Evolutionary conservation across 768 basidiomycete genomes (phyloP).

Genomic region (Tulasnella sp.): DNA sequence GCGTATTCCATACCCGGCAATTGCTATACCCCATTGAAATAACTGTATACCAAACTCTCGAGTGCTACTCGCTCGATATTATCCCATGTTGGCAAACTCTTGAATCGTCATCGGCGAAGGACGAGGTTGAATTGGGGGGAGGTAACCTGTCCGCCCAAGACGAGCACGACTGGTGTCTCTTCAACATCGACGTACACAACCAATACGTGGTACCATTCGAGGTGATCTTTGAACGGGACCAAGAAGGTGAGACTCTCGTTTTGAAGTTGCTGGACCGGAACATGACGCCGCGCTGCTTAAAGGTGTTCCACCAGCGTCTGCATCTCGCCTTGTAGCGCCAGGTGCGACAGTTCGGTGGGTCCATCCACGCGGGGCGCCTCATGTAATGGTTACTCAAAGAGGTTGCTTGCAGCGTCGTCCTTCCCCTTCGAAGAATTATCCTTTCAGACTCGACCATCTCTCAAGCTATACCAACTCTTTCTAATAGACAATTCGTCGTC

Average conservation of each 20-base stretch:
- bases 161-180: conserved; percentile 62
- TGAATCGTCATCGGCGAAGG: conserved; percentile 21
- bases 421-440: conserved; percentile 60
- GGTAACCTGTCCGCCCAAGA: conserved; percentile 31
- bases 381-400: not conserved
- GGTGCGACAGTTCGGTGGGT: conserved; percentile 74
- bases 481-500: conserved; percentile 84
- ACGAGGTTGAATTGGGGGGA: conserved; percentile 21
- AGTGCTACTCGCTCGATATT: conserved; percentile 73
- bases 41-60: conserved; percentile 91
- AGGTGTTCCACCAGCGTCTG: conserved; percentile 35
- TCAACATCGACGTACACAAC: conserved; percentile 84
- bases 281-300: conserved; percentile 5
- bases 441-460: conserved; percentile 47
- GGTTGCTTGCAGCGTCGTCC: conserved; percentile 36
- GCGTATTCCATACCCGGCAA: conserved; percentile 75
- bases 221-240: conserved; percentile 56
- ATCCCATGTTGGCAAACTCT: conserved; percentile 42
- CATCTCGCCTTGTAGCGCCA: conserved; percentile 60
- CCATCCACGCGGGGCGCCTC: conserved; percentile 3
- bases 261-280: not conserved
- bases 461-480: conserved; percentile 67
- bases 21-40: conserved; percentile 79
- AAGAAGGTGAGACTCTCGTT: conserved; percentile 41
- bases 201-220: conserved; percentile 87